Conservation (phyloP, 306 rosid species). For the Sicyos edulis region DNA sequence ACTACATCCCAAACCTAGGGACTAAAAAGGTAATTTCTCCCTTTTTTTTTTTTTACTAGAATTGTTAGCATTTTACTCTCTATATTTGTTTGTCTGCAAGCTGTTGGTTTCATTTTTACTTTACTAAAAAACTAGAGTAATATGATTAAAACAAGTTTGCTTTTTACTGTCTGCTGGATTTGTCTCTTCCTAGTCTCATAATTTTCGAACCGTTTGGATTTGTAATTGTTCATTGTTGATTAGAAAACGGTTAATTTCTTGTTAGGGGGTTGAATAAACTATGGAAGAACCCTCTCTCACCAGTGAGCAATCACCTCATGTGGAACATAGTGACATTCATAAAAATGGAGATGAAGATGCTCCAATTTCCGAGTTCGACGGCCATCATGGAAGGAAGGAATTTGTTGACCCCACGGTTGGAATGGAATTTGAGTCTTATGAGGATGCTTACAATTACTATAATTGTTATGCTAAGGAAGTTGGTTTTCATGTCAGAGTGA, state of each 20-base stretch:
- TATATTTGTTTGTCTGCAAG: conserved; percentile 8
- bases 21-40: too few relatives aligned
- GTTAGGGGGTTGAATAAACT: conserved; percentile 29
- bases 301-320: conserved; percentile 42
- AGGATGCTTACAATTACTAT: conserved; percentile 88
- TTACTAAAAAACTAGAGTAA: background rate
- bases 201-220: background rate
- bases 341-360: conserved; percentile 39
- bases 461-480: conserved; percentile 89
- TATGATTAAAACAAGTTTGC: background rate
- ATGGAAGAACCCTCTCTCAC: conserved; percentile 58
- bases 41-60: background rate
- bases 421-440: conserved; percentile 92
- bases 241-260: background rate
- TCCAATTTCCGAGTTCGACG: conserved; percentile 39
- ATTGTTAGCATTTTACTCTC: background rate
- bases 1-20: too few relatives aligned
- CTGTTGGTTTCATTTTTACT: background rate
- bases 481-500: conserved; percentile 88
- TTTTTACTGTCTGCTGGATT: background rate
- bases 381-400: conserved; percentile 52
- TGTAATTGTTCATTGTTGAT: conserved; percentile 18
- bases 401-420: conserved; percentile 82
- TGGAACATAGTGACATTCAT: conserved; percentile 44
- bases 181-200: background rate